Percentiles rank a stretch among this genome's conserved stretches.
Conservation (phyloP, 78 protist species). For the Monocercomonoides exilis region DNA sequence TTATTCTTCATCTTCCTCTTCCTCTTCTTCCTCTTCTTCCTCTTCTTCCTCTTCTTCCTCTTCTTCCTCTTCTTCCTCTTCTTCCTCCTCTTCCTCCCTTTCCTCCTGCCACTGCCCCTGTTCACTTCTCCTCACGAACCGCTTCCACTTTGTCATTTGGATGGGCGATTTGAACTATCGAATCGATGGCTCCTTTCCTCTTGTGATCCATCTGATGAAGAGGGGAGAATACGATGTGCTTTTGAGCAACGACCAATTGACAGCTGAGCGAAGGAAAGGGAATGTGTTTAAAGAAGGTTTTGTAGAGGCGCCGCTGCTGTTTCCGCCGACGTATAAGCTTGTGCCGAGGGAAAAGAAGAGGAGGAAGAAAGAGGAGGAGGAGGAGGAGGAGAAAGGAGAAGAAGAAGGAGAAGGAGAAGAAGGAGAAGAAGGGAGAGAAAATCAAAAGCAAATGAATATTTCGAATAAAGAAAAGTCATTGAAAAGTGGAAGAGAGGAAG, state of each 20-base stretch:
- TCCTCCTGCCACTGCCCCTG: too few relatives aligned
- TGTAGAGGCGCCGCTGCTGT: background rate
- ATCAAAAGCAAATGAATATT: too few relatives aligned
- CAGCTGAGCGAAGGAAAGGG: background rate
- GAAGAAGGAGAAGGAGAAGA: too few relatives aligned
- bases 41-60: too few relatives aligned
- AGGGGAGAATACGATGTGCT: background rate
- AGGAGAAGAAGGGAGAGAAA: too few relatives aligned
- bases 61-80: too few relatives aligned
- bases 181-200: background rate
- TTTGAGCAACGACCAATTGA: background rate
- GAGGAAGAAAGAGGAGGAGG: background rate
- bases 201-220: background rate
- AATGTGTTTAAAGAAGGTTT: background rate
- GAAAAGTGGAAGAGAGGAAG: too few relatives aligned
- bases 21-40: too few relatives aligned
- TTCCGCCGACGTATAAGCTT: background rate
- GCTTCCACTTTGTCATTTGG: background rate
- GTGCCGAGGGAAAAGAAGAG: background rate
- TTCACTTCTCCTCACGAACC: background rate
- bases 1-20: too few relatives aligned
- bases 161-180: conserved; percentile 9
- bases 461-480: too few relatives aligned
- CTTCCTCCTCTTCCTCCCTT: too few relatives aligned
- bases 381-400: too few relatives aligned